Evolutionary conservation across 345 rosid genomes (phyloP).

Genomic region (Salix viminalis): DNA sequence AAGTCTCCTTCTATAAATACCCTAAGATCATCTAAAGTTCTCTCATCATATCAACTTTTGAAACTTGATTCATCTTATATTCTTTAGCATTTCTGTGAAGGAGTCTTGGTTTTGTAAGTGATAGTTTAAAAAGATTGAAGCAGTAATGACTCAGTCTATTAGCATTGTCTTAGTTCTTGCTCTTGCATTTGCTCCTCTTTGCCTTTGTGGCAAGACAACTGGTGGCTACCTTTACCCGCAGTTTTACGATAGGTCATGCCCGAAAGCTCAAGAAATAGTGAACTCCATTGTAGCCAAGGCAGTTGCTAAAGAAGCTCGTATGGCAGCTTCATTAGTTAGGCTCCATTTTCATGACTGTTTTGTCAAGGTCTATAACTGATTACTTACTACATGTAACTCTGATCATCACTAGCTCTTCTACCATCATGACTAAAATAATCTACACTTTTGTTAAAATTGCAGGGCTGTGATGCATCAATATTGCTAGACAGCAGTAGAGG

Average conservation of each 20-base stretch:
- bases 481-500: constrained; percentile 59
- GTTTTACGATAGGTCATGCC: constrained; percentile 25
- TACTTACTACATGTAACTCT: not conserved
- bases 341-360: constrained; percentile 35
- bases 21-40: not conserved
- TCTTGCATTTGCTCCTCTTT: constrained; percentile 43
- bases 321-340: constrained; percentile 30
- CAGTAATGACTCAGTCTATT: constrained; percentile 35
- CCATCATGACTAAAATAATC: too few species aligned
- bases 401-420: not conserved
- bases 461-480: constrained; percentile 92
- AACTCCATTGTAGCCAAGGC: constrained; percentile 26
- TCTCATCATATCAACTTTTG: constrained; percentile 21
- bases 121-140: not conserved
- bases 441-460: not conserved
- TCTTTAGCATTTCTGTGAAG: constrained; percentile 6
- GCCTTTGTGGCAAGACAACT: constrained; percentile 25
- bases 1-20: constrained; percentile 33
- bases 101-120: constrained; percentile 9
- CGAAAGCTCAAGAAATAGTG: constrained; percentile 16
- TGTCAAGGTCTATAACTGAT: constrained; percentile 22
- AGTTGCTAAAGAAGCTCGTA: constrained; percentile 24
- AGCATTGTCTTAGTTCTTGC: constrained; percentile 14
- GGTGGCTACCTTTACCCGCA: constrained; percentile 34
- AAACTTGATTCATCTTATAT: not conserved